These are phyloP conservation scores for Aspergillus udagawae DNA, from an alignment of 2,329 filamentous ascomycete species.

Conservation along the genomic window DNA sequence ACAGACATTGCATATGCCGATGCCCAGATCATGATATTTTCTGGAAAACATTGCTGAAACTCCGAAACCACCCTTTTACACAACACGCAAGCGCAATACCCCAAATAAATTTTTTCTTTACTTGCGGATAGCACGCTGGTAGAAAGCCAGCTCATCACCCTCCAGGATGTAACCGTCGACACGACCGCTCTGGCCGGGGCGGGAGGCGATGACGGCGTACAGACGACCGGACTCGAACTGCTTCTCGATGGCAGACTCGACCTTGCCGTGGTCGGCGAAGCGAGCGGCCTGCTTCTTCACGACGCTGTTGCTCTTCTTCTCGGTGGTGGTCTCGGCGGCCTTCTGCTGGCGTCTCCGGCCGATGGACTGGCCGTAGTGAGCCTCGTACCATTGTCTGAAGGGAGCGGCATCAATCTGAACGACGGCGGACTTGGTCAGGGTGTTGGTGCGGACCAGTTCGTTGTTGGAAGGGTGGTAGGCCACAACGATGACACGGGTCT, in stretches of 20 bases:
- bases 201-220: slow-evolving; percentile 86
- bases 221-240: slow-evolving; percentile 99
- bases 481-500: slow-evolving; percentile 98
- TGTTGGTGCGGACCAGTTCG: slow-evolving; percentile 99
- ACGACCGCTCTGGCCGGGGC: slow-evolving; percentile 95
- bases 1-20: slow-evolving; percentile 25
- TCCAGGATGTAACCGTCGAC: slow-evolving; percentile 97
- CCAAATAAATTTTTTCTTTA: slow-evolving; percentile 50
- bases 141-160: slow-evolving; percentile 99
- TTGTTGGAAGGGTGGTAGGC: slow-evolving; percentile 99
- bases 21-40: slow-evolving; percentile 25
- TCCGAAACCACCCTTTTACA: slow-evolving; percentile 33
- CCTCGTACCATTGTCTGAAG: slow-evolving; percentile 99
- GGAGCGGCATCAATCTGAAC: slow-evolving; percentile 98
- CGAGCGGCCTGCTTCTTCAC: slow-evolving; percentile 95
- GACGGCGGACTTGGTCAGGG: slow-evolving; percentile 97
- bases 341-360: slow-evolving; percentile 91
- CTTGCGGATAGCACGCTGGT: slow-evolving; percentile 99
- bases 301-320: slow-evolving; percentile 95
- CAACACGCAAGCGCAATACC: slow-evolving; percentile 16
- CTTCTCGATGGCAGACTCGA: slow-evolving; percentile 87
- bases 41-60: slow-evolving; percentile 32
- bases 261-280: slow-evolving; percentile 80
- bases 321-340: slow-evolving; percentile 45
- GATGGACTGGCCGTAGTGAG: slow-evolving; percentile 90